These are phyloP conservation scores for Artemisia annua DNA, from an alignment of 129 eudicot genomes.

Conservation along the genomic window DNA sequence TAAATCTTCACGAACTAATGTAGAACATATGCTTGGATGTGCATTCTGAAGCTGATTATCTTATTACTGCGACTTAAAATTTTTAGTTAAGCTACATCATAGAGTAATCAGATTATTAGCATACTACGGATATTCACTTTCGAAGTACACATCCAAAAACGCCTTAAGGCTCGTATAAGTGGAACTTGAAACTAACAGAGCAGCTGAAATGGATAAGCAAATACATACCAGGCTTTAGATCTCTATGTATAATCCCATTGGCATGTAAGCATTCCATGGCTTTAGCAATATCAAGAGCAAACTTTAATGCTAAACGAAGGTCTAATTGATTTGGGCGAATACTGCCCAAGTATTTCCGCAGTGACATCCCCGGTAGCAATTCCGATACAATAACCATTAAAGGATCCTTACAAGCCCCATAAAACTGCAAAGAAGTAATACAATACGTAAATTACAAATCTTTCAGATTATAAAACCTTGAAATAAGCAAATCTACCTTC, in stretches of 20 bases:
- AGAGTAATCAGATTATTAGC: too few species aligned
- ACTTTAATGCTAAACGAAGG: conserved; percentile 65
- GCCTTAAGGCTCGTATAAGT: background rate
- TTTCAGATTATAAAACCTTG: background rate
- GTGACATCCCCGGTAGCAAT: conserved; percentile 89
- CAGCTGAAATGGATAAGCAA: background rate
- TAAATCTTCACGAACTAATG: background rate
- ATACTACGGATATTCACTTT: background rate
- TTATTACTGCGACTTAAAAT: background rate
- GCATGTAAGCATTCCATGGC: conserved; percentile 98
- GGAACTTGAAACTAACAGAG: conserved; percentile 2
- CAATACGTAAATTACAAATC: background rate
- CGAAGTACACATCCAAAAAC: background rate
- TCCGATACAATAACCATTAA: conserved; percentile 97
- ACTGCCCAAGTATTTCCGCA: conserved; percentile 73
- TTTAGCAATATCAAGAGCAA: conserved; percentile 94
- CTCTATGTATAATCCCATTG: conserved; percentile 95
- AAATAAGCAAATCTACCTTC: conserved; percentile 48
- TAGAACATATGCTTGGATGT: background rate
- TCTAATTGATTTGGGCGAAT: conserved; percentile 84
- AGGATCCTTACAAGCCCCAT: conserved; percentile 99
- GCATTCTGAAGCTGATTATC: background rate
- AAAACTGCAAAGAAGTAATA: conserved; percentile 50
- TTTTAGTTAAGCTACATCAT: too few species aligned
- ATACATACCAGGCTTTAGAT: conserved; percentile 82